Evolutionary conservation across 441 rosid genomes (phyloP).

Genomic region (Metrosideros polymorpha): DNA sequence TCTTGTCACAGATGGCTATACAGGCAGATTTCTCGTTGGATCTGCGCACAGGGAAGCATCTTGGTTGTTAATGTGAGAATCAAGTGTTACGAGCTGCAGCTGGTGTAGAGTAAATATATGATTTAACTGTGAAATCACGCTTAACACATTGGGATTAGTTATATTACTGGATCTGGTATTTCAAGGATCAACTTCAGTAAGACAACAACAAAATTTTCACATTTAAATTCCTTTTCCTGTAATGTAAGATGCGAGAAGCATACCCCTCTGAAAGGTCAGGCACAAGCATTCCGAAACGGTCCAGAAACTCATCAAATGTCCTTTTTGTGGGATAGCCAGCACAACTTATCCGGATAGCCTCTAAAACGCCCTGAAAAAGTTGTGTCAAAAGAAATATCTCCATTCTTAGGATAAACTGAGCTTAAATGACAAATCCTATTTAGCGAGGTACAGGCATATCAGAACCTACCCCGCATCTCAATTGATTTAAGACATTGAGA

Average conservation of each 20-base stretch:
- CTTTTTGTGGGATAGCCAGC: slow-evolving; percentile 51
- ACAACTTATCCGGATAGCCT: slow-evolving; percentile 49
- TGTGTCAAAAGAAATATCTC: background rate
- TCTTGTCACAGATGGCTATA: slow-evolving; percentile 28
- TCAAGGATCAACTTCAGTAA: background rate
- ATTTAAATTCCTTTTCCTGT: background rate
- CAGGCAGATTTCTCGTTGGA: slow-evolving; percentile 39
- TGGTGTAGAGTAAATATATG: background rate
- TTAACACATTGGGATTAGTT: background rate
- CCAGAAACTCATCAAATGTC: slow-evolving; percentile 40
- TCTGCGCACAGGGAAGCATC: slow-evolving; percentile 10
- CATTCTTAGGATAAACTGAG: background rate
- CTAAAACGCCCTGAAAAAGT: slow-evolving; percentile 39
- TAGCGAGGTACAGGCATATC: background rate
- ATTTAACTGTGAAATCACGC: background rate
- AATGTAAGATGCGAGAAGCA: background rate
- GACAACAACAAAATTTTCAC: background rate
- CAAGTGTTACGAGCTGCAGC: background rate
- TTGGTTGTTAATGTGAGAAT: background rate
- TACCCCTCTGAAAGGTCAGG: slow-evolving; percentile 38
- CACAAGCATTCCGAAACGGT: slow-evolving; percentile 44
- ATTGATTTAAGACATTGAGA: slow-evolving; percentile 45
- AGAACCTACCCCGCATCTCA: slow-evolving; percentile 57
- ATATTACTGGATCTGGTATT: background rate
- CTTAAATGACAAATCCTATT: background rate